Evolutionary conservation across 2,329 filamentous ascomycete species (phyloP).

Genomic region (Xylariales sp.): DNA sequence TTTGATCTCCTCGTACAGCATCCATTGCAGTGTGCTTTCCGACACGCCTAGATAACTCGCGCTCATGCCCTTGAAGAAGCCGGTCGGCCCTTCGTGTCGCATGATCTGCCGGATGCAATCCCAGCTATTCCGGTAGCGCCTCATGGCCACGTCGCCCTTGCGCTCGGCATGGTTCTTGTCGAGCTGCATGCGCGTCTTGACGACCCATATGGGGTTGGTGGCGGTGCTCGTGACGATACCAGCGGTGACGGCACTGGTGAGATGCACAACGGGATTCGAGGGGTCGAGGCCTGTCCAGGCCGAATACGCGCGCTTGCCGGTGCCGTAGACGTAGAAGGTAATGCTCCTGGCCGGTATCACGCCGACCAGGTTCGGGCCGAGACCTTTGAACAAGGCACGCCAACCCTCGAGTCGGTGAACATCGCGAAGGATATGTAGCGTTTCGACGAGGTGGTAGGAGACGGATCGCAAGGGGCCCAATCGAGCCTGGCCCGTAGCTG

Average conservation of each 20-base stretch:
- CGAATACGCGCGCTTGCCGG: constrained; percentile 78
- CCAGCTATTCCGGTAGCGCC: constrained; percentile 80
- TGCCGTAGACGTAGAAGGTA: constrained; percentile 92
- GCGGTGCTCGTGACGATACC: constrained; percentile 84
- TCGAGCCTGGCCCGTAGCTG: constrained; percentile 51
- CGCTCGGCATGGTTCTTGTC: constrained; percentile 75
- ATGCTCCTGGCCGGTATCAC: constrained; percentile 87
- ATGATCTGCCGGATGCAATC: constrained; percentile 84
- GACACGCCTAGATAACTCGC: constrained; percentile 88
- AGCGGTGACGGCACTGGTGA: constrained; percentile 69
- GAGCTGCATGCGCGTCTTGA: constrained; percentile 89
- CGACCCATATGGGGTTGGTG: constrained; percentile 94
- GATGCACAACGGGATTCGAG: constrained; percentile 71
- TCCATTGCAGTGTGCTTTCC: constrained; percentile 89
- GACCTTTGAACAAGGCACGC: constrained; percentile 85
- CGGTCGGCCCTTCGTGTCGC: constrained; percentile 71
- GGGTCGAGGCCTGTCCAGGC: constrained; percentile 67
- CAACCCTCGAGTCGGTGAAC: constrained; percentile 80
- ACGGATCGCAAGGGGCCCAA: constrained; percentile 63
- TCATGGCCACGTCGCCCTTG: constrained; percentile 45
- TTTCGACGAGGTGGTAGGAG: constrained; percentile 75
- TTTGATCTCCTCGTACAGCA: constrained; percentile 93
- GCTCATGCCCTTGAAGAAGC: constrained; percentile 85
- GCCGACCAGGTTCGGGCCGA: constrained; percentile 84
- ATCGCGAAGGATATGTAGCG: constrained; percentile 75